These are phyloP conservation scores for Phytophthora podocarpi DNA, from an alignment of 352 stramenopile genomes.

Conservation along the genomic window DNA sequence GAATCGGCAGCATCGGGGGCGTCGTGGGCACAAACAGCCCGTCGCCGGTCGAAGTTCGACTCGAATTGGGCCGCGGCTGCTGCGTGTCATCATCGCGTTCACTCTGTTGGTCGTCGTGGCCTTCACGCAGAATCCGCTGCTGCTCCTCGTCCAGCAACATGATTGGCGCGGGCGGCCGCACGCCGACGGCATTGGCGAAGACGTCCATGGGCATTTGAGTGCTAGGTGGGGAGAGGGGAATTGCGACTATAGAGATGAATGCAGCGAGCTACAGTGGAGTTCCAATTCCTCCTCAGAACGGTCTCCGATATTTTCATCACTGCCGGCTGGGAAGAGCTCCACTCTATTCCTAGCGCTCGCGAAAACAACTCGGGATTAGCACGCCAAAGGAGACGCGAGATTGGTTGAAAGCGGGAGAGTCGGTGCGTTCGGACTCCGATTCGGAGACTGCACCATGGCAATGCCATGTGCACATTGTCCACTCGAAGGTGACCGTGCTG, in stretches of 20 bases:
- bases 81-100: not conserved
- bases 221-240: not conserved
- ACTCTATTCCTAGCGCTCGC: constrained; percentile 20
- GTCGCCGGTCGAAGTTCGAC: constrained; percentile 7
- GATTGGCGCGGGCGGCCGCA: constrained; percentile 22
- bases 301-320: constrained; percentile 20
- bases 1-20: constrained; percentile 30
- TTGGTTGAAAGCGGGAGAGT: constrained; percentile 10
- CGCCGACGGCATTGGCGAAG: constrained; percentile 22
- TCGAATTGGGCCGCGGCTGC: constrained; percentile 9
- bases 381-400: not conserved
- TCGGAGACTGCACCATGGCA: not conserved
- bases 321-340: constrained; percentile 10
- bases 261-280: constrained; percentile 2
- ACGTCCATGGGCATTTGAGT: constrained; percentile 16
- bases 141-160: constrained; percentile 65
- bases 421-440: not conserved
- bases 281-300: constrained; percentile 10
- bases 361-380: constrained; percentile 19
- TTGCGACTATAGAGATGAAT: constrained; percentile 6
- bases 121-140: constrained; percentile 48
- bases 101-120: not conserved
- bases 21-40: constrained; percentile 36
- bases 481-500: too few relatives aligned
- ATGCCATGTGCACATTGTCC: too few relatives aligned